Base-by-base conservation (phyloP, 148 eudicot genomes). In the Diospyros kaki region DNA sequence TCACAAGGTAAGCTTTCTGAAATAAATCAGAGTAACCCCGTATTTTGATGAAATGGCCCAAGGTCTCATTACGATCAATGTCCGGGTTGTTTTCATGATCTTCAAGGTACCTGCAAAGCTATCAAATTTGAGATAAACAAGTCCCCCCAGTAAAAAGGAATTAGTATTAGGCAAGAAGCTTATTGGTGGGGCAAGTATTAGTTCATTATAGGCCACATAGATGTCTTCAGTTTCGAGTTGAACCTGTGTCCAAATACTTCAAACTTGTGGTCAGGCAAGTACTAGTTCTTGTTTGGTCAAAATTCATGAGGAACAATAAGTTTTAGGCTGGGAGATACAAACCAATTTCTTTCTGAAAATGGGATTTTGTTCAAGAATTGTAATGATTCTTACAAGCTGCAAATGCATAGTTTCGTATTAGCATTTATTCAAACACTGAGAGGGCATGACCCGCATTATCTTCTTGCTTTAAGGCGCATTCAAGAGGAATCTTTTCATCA, bases 1-100 rank as follows among this genome's bases (percentile, higher is more conserved):
- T 90, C 81, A 95, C 98, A 56, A 95, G 93, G 78, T 95, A 95
- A 66, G 99, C 94, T 73, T 87, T 87, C 75, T 85, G 96, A 86
- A 95, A 95, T 73, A 93, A 73, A 68, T 95, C 94, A 12, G 99
- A 95, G 80, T 90, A 95, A 60, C 93, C 91, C 79, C 86, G 82
- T 11, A 88, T 82, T 60, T 83, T 81, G 67, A 95, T 81, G 78
- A 95, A 95, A 17, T 83, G 86, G 13, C 94, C 97, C 44, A 95
- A 82, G 63, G 98, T 95, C 81, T 88, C 94, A 51, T 67, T 84
- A 12, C 87, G 86, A 68, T 93, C 91, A 56, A 84, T 80, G 52
- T 93, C 99, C 5, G 86, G 86, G 73, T 91, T 91, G 73, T 79
- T 85, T 48, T 93, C 97, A 45, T 88, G 85, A 73, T 89, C 91